Evolutionary conservation across 768 basidiomycete genomes (phyloP), one percentile per base, ranked within the genome.

Genomic region (Agrocybe chaxingu): DNA sequence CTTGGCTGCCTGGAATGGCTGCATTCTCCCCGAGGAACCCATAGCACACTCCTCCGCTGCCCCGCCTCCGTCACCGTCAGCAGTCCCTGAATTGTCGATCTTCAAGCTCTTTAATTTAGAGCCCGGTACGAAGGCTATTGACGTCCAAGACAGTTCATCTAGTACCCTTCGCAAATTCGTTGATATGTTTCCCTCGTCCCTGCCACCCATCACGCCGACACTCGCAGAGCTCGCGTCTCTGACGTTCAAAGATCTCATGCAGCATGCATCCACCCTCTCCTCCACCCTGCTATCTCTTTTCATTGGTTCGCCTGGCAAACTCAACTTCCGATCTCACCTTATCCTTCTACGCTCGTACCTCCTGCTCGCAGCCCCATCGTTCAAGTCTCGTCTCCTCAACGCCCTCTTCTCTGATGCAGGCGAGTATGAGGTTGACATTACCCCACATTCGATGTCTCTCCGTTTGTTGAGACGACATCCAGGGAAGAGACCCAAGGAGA

Each of bases 381-480:
- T 95, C 71, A 85, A 83, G 58, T 73, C 76, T 6, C 80, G 86
- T 4, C 76, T 96, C 9, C 71, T 78, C 11, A 68, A 69, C 1
- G 89, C 93, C 0, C 70, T 96, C 10, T 94, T 95, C 66, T 87
- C 86, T 0, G 89, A 93, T 55, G 73, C 78, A 0, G 81, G 81
- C 31, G 79, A 80, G 19, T 73, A 69, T 49, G 72, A 75, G 30
- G 59, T 68, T 4, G 70, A 72, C 39, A 54, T 60, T 6, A 66
- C 63, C 31, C 57, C 67, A 5, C 70, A 71, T 45, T 66, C 66
- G 7, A 57, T 68, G 55, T 66, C 69, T 0, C 55, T 73, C 4
- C 63, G 66, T 39, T 67, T 67, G 4, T 51, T 74, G 34, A 65
- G 71, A 33, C 69, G 63, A 7, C 65, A 65, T 16, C 49, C 56